phyloP scores from a whole-genome alignment of 2,329 filamentous ascomycete species.

The Orbilia oligospora region DNA sequence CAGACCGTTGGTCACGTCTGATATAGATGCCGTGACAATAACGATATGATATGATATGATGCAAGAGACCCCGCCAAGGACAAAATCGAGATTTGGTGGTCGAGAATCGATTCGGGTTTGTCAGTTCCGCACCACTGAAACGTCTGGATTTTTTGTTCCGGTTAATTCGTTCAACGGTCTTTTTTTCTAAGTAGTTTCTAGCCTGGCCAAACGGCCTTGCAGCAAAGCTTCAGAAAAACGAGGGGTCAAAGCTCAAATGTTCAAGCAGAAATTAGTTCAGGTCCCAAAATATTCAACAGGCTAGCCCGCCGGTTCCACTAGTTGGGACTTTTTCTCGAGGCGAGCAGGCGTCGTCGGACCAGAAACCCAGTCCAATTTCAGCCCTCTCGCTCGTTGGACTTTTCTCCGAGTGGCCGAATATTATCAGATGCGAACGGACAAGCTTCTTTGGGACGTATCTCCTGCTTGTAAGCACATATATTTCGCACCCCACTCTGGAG shows the following conservation, averaged over 20 bases:
- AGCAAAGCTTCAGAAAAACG: constrained; percentile 37
- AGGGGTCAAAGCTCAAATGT: constrained; percentile 57
- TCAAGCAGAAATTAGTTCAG: constrained; percentile 17
- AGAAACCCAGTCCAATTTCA: constrained; percentile 28
- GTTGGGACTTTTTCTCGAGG: constrained; percentile 29
- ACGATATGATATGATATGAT: constrained; percentile 47
- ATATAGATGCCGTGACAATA: constrained; percentile 55
- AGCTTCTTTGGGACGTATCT: constrained; percentile 46
- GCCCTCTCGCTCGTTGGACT: constrained; percentile 20
- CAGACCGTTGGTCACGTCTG: constrained; percentile 34
- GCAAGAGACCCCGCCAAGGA: constrained; percentile 46
- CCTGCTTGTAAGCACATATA: constrained; percentile 31
- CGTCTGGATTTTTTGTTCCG: constrained; percentile 25
- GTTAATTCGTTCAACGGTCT: constrained; percentile 37
- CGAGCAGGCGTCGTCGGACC: constrained; percentile 25
- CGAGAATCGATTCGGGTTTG: constrained; percentile 23
- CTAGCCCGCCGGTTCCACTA: constrained; percentile 34
- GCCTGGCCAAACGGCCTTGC: constrained; percentile 46
- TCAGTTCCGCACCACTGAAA: constrained; percentile 24
- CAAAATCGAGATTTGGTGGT: constrained; percentile 52
- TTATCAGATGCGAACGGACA: constrained; percentile 17
- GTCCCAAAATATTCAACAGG: constrained; percentile 44
- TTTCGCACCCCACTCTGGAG: constrained; percentile 31
- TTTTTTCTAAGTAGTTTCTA: constrained; percentile 6
- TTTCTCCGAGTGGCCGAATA: constrained; percentile 58